These are phyloP conservation scores for Neonectria ditissima DNA, from an alignment of 2,329 filamentous ascomycete species.

Conservation along the genomic window DNA sequence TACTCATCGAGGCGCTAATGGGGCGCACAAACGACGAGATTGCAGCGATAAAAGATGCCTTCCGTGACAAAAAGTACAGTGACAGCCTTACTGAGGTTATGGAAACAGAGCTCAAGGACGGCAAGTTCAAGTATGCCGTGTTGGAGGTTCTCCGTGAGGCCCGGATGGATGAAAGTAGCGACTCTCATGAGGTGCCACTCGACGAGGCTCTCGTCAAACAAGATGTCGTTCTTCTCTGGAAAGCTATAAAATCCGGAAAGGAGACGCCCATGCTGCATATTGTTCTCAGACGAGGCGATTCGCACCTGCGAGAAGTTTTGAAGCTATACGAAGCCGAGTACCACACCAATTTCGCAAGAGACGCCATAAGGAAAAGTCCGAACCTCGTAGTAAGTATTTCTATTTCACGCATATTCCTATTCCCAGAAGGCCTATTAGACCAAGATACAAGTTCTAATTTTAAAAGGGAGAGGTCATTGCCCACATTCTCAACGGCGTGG, in stretches of 20 bases:
- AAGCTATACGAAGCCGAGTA: constrained; percentile 79
- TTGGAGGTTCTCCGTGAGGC: constrained; percentile 84
- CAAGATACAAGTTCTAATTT: neutral
- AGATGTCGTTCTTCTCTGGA: constrained; percentile 79
- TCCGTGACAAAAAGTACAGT: constrained; percentile 90
- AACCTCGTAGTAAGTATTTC: constrained; percentile 88
- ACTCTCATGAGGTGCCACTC: constrained; percentile 67
- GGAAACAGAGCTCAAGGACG: constrained; percentile 90
- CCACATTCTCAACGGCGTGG: constrained; percentile 95
- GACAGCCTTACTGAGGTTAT: constrained; percentile 87
- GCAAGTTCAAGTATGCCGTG: constrained; percentile 94
- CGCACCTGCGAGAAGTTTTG: constrained; percentile 84
- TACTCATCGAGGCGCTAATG: constrained; percentile 94
- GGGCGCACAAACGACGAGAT: constrained; percentile 90
- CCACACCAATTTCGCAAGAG: constrained; percentile 84
- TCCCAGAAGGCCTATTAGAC: too few species aligned
- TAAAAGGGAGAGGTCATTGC: constrained; percentile 89
- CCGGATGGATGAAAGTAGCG: constrained; percentile 84
- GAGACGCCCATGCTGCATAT: constrained; percentile 87
- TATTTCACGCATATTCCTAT: too few species aligned
- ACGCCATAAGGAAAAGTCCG: constrained; percentile 87
- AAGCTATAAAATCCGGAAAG: constrained; percentile 74
- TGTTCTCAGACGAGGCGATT: constrained; percentile 82
- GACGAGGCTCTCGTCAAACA: constrained; percentile 72
- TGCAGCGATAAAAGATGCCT: constrained; percentile 84